These are phyloP conservation scores for Pyrenochaeta sp. DNA, from an alignment of 2,329 filamentous ascomycete genomes.

Conservation along the genomic window DNA sequence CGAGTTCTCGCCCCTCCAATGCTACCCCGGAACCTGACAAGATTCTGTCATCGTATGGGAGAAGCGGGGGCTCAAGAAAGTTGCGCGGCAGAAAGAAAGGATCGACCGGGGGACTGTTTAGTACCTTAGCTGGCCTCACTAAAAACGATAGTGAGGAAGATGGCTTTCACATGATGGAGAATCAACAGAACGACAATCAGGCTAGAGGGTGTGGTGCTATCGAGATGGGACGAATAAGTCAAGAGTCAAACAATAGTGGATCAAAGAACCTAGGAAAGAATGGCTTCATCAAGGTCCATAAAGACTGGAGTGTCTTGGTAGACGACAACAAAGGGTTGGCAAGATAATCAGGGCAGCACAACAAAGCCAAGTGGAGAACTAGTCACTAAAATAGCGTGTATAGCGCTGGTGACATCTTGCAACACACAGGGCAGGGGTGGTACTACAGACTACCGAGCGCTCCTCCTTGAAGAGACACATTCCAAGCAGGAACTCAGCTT, in stretches of 20 bases:
- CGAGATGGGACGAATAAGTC: conserved; percentile 10
- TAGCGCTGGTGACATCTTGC: no score
- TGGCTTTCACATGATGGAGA: conserved; percentile 16
- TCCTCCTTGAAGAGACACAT: no score
- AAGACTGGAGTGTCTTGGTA: conserved; percentile 16
- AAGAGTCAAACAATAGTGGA: conserved; percentile 3
- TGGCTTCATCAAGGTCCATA: conserved; percentile 17
- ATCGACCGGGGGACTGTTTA: conserved; percentile 28
- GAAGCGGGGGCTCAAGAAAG: neutral
- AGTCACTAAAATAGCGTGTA: no score
- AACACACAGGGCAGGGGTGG: no score
- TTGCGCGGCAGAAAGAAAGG: conserved; percentile 26
- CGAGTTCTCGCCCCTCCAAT: conserved; percentile 19
- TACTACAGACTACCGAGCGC: no score
- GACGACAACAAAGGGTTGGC: conserved; percentile 1
- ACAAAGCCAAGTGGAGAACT: no score
- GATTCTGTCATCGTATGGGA: neutral
- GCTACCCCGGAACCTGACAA: conserved; percentile 13
- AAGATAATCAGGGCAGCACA: no score
- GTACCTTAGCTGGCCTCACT: conserved; percentile 24
- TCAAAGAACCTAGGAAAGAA: neutral
- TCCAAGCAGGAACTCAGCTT: no score
- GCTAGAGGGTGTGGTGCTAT: no score
- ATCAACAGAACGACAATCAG: conserved; percentile 9
- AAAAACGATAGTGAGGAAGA: conserved; percentile 24